Percentiles rank a stretch among this genome's conserved stretches.
phyloP scores from a whole-genome alignment of 805 yeast genomes.

The Cyberlindnera galapagoensis region DNA sequence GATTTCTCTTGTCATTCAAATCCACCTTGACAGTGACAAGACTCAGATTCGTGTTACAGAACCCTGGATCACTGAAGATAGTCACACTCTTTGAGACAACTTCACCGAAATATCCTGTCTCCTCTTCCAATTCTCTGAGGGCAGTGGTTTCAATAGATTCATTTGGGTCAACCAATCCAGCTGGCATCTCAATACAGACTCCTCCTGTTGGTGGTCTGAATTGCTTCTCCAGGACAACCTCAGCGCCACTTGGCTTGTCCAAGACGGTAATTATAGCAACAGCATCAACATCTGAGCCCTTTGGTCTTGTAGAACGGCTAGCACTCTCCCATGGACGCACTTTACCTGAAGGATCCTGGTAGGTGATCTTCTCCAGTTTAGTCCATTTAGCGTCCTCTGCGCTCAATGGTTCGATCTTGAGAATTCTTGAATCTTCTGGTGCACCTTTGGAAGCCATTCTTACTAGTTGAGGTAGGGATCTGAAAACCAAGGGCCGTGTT shows the following conservation, averaged over 20 bases:
- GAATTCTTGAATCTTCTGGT: constrained; percentile 31
- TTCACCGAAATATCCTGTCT: constrained; percentile 84
- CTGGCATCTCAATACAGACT: constrained; percentile 90
- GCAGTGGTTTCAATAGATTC: constrained; percentile 80
- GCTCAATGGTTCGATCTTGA: constrained; percentile 25
- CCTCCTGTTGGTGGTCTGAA: constrained; percentile 90
- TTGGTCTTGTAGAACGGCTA: constrained; percentile 32
- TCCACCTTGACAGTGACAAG: constrained; percentile 78
- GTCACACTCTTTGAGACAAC: constrained; percentile 40
- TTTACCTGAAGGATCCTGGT: constrained; percentile 65
- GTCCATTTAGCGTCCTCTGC: constrained; percentile 59
- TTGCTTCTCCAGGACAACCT: constrained; percentile 68
- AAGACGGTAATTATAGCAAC: constrained; percentile 83
- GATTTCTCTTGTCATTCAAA: constrained; percentile 54
- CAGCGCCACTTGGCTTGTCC: constrained; percentile 42
- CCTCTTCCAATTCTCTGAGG: constrained; percentile 80
- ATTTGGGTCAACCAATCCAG: constrained; percentile 84
- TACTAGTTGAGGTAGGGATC: not conserved
- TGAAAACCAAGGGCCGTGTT: too few relatives aligned
- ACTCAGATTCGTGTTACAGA: constrained; percentile 81
- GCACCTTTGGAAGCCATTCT: constrained; percentile 24
- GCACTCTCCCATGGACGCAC: constrained; percentile 89
- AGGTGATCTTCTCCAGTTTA: constrained; percentile 57
- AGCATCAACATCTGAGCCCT: constrained; percentile 60
- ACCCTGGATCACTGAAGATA: constrained; percentile 77